phyloP scores from a whole-genome alignment of 192 early-diverging fungal genomes.

The Paraglomus occultum region DNA sequence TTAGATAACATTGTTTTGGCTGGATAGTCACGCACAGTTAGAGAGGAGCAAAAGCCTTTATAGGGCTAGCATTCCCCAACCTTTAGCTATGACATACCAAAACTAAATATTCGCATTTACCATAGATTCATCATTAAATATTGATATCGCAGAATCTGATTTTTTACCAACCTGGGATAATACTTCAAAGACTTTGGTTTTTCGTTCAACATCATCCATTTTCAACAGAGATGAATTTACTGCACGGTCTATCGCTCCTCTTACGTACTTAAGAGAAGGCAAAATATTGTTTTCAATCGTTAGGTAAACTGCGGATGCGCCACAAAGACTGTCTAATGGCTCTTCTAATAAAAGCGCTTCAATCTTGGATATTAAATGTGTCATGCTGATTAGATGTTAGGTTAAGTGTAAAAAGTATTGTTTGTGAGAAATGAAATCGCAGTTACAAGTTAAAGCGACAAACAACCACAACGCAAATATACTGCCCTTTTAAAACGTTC shows the following conservation, averaged over 20 bases:
- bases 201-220: constrained; percentile 17
- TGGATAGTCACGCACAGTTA: constrained; percentile 27
- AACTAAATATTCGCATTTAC: constrained; percentile 19
- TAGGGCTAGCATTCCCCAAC: neutral
- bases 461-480: neutral
- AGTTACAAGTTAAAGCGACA: neutral
- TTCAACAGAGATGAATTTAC: constrained; percentile 22
- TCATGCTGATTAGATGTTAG: neutral
- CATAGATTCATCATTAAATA: constrained; percentile 16
- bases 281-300: neutral
- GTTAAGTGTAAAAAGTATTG: constrained; percentile 15
- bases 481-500: constrained; percentile 16
- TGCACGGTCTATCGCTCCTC: constrained; percentile 17
- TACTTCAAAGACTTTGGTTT: constrained; percentile 2
- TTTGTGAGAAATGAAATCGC: neutral
- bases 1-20: constrained; percentile 19
- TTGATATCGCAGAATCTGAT: neutral
- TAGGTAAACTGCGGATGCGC: constrained; percentile 2
- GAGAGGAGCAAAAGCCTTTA: constrained; percentile 21
- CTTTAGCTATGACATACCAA: constrained; percentile 23
- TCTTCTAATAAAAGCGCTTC: constrained; percentile 20
- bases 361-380: constrained; percentile 20
- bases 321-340: neutral
- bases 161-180: neutral
- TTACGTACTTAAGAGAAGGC: neutral